phyloP scores from a whole-genome alignment of 2,329 filamentous ascomycete genomes.

The Ceratocystis eucalypticola region DNA sequence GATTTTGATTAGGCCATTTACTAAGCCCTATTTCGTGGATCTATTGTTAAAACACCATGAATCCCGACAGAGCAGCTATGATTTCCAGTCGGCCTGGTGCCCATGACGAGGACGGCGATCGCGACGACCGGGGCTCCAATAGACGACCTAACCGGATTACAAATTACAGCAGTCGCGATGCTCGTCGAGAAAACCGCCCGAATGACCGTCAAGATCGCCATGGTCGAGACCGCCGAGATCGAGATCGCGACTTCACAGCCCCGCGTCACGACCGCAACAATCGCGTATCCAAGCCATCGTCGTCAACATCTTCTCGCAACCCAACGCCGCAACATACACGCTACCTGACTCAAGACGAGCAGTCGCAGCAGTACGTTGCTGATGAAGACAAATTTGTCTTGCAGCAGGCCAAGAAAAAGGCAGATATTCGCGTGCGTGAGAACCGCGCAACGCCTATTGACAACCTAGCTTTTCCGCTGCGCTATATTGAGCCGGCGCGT shows the following conservation, averaged over 20 bases:
- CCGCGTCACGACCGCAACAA: conserved; percentile 42
- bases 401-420: conserved; percentile 96
- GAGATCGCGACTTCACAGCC: conserved; percentile 38
- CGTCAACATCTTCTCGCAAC: neutral
- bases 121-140: neutral
- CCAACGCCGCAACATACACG: neutral
- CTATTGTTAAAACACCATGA: conserved; percentile 30
- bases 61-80: conserved; percentile 43
- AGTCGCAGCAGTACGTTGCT: conserved; percentile 71
- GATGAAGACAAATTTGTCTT: conserved; percentile 94
- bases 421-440: conserved; percentile 83
- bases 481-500: conserved; percentile 73
- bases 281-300: conserved; percentile 41
- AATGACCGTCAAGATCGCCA: neutral
- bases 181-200: neutral
- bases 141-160: neutral
- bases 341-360: conserved; percentile 59
- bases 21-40: neutral
- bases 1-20: neutral
- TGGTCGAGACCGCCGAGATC: conserved; percentile 28
- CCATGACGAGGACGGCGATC: neutral
- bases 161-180: neutral
- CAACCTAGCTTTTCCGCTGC: conserved; percentile 79
- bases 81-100: conserved; percentile 28
- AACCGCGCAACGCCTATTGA: conserved; percentile 85